Evolutionary conservation across 2,329 filamentous ascomycete species (phyloP).

Genomic region (Chrysosphaeria jannelii): DNA sequence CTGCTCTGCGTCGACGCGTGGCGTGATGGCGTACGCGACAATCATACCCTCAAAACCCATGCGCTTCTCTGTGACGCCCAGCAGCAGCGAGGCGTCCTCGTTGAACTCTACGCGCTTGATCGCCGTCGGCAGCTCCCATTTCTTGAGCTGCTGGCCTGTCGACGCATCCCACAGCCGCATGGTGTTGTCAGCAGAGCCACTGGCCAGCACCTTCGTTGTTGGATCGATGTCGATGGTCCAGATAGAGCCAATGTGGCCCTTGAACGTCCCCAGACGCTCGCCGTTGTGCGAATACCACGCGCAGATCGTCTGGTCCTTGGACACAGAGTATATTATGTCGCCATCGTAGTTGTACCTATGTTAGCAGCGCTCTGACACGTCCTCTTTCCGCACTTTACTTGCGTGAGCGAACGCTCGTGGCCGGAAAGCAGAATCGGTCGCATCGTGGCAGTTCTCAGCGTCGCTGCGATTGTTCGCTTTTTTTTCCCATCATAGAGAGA

Average conservation of each 20-base stretch:
- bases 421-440: constrained; percentile 87
- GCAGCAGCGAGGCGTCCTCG: constrained; percentile 65
- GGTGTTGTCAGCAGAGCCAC: constrained; percentile 91
- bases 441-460: no score
- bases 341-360: constrained; percentile 86
- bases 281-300: constrained; percentile 95
- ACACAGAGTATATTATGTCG: constrained; percentile 21
- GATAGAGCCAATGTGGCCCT: constrained; percentile 88
- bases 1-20: constrained; percentile 60
- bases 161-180: constrained; percentile 92
- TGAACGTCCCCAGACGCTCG: constrained; percentile 87
- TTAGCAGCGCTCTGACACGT: no score
- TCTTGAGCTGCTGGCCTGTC: constrained; percentile 77
- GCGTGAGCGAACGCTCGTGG: constrained; percentile 87
- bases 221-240: constrained; percentile 97
- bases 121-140: constrained; percentile 89
- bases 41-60: constrained; percentile 92
- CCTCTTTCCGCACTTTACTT: constrained; percentile 23
- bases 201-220: constrained; percentile 70
- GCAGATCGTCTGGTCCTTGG: constrained; percentile 35
- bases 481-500: no score
- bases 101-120: constrained; percentile 97
- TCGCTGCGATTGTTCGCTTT: no score
- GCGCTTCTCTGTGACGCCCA: constrained; percentile 94
- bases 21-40: constrained; percentile 67